Evolutionary conservation across 1,139 yeast genomes (phyloP).

Genomic region (Yamadazyma dendronema): DNA sequence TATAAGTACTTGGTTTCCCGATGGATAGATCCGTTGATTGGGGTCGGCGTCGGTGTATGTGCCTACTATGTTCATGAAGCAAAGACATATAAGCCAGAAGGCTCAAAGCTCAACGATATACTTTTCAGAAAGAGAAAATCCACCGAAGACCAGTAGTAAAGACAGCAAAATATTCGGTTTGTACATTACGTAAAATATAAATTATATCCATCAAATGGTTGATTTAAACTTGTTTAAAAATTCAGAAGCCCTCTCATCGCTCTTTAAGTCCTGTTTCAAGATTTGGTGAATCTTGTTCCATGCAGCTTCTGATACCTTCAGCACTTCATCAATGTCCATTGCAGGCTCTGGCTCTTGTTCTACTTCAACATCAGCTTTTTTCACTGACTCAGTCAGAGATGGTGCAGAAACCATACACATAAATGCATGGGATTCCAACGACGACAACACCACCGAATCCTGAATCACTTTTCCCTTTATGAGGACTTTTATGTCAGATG

Average conservation of each 20-base stretch:
- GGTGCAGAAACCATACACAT: slow-evolving; percentile 40
- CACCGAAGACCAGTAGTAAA: neutral
- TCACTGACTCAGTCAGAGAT: slow-evolving; percentile 3
- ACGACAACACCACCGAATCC: slow-evolving; percentile 30
- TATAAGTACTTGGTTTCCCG: slow-evolving; percentile 40
- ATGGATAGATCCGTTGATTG: slow-evolving; percentile 57
- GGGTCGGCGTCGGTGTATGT: slow-evolving; percentile 53
- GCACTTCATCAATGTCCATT: slow-evolving; percentile 19
- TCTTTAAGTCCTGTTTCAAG: slow-evolving; percentile 30
- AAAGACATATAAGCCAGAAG: slow-evolving; percentile 52
- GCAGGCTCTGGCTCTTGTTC: slow-evolving; percentile 12
- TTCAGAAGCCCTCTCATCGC: slow-evolving; percentile 22
- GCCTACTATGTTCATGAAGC: slow-evolving; percentile 62
- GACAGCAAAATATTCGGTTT: too few relatives aligned
- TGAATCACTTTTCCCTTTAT: slow-evolving; percentile 46
- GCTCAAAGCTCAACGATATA: slow-evolving; percentile 56
- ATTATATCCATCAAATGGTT: neutral
- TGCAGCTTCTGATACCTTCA: slow-evolving; percentile 21
- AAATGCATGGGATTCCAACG: slow-evolving; percentile 24
- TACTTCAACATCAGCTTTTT: slow-evolving; percentile 3
- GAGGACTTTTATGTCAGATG: slow-evolving; percentile 37
- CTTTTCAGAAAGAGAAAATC: slow-evolving; percentile 8
- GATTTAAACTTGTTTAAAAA: slow-evolving; percentile 35
- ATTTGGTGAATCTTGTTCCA: slow-evolving; percentile 33
- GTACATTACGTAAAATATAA: neutral